Evolutionary conservation across 805 yeast species (phyloP).

Genomic region (Saccharomycopsis vini): DNA sequence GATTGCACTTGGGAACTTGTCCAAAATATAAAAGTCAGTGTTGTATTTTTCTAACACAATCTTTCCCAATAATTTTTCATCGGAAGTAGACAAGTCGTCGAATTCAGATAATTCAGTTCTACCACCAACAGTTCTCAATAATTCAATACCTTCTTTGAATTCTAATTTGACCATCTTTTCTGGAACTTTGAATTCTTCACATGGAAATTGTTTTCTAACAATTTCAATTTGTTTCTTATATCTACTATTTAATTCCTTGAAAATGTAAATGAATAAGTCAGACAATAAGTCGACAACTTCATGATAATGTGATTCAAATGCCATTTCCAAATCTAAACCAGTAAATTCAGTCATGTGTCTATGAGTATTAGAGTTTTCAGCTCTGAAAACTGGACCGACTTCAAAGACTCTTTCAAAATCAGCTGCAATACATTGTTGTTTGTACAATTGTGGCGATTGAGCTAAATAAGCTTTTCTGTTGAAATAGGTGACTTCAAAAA

Average conservation of each 20-base stretch:
- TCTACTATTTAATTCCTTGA: constrained; percentile 71
- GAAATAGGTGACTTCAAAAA: constrained; percentile 88
- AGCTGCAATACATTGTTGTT: constrained; percentile 92
- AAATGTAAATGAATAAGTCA: constrained; percentile 81
- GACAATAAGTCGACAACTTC: constrained; percentile 62
- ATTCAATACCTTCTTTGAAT: constrained; percentile 82
- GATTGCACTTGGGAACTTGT: constrained; percentile 93
- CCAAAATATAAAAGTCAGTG: constrained; percentile 96
- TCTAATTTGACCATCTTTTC: constrained; percentile 83
- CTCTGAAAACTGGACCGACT: constrained; percentile 97
- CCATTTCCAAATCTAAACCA: constrained; percentile 96
- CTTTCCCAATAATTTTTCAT: constrained; percentile 88
- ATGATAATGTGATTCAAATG: constrained; percentile 96
- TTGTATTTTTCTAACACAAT: constrained; percentile 88
- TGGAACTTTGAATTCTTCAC: constrained; percentile 94
- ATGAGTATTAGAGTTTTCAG: constrained; percentile 97
- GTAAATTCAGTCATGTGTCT: constrained; percentile 99
- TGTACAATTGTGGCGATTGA: constrained; percentile 96
- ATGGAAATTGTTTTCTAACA: constrained; percentile 92
- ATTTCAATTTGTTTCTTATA: constrained; percentile 76
- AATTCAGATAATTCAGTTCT: constrained; percentile 65
- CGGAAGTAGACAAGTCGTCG: constrained; percentile 88
- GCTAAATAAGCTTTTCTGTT: constrained; percentile 90
- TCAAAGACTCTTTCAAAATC: constrained; percentile 96
- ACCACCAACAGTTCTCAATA: constrained; percentile 82